Conservation (phyloP, 2,329 filamentous ascomycete species). For the Ceratocystis albifundus region DNA sequence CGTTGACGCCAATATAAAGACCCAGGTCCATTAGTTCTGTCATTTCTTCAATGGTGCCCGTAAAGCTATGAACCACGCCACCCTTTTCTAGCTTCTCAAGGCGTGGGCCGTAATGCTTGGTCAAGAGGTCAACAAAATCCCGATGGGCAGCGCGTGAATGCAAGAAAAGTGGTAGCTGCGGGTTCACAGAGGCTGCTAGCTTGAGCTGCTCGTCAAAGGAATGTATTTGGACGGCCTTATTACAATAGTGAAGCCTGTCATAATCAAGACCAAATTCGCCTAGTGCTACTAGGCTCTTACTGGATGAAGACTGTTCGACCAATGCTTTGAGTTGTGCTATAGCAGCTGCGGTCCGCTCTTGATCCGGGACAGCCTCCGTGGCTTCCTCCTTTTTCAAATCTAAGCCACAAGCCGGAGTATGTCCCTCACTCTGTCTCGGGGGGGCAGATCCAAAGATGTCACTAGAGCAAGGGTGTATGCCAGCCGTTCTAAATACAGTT, state of each 20-base stretch:
- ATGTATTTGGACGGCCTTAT: constrained; percentile 66
- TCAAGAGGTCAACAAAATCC: constrained; percentile 69
- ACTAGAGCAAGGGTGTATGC: constrained; percentile 85
- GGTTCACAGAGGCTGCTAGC: constrained; percentile 54
- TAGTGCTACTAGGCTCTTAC: constrained; percentile 59
- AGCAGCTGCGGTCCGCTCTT: constrained; percentile 36
- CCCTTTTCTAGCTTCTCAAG: constrained; percentile 58
- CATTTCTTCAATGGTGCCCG: constrained; percentile 78
- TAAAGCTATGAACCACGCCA: constrained; percentile 91
- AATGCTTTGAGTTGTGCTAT: constrained; percentile 53
- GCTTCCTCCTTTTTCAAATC: constrained; percentile 42
- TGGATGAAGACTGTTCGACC: constrained; percentile 45
- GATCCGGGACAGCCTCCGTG: constrained; percentile 33
- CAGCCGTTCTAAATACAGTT: constrained; percentile 77
- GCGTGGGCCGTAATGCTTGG: constrained; percentile 42
- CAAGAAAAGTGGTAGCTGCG: constrained; percentile 78
- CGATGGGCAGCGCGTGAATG: constrained; percentile 78
- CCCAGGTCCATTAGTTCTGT: constrained; percentile 64
- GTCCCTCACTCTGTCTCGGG: constrained; percentile 36
- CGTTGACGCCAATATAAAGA: constrained; percentile 88
- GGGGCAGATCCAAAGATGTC: constrained; percentile 57
- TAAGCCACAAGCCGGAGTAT: constrained; percentile 44
- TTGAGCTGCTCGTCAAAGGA: constrained; percentile 76
- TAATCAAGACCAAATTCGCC: constrained; percentile 96
- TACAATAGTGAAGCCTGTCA: constrained; percentile 74